A percentile compares a stretch with the other conserved stretches of the same genome.
These are phyloP conservation scores for Boehmeria nivea DNA, from an alignment of 306 rosid species.

Conservation along the genomic window DNA sequence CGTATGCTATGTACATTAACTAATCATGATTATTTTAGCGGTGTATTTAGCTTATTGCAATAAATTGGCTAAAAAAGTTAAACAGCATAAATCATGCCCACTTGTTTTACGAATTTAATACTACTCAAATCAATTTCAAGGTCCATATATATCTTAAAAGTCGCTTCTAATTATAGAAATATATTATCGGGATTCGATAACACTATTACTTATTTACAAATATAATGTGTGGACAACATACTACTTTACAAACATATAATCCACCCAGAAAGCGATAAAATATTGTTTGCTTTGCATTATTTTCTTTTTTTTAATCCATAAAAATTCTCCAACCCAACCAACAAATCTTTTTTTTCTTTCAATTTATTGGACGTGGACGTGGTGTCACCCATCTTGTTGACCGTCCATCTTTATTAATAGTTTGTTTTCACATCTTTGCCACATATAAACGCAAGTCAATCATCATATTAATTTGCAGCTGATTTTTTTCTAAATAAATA, in stretches of 20 bases:
- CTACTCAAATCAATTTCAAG: too few relatives aligned
- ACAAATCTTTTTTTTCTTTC: conserved; percentile 2
- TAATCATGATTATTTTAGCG: too few relatives aligned
- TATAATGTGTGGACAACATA: background rate
- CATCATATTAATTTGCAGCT: background rate
- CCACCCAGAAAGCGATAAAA: background rate
- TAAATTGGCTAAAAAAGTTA: too few relatives aligned
- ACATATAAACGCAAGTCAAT: background rate
- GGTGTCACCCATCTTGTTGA: background rate
- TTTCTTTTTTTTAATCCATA: background rate
- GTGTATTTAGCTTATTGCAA: too few relatives aligned
- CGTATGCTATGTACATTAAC: too few relatives aligned
- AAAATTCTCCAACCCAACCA: background rate
- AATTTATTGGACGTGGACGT: background rate
- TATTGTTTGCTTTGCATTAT: background rate
- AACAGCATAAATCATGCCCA: too few relatives aligned
- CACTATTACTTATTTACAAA: conserved; percentile 2
- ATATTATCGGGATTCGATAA: background rate
- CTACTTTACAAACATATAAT: background rate
- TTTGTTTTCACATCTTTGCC: conserved; percentile 2
- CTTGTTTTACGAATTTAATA: too few relatives aligned
- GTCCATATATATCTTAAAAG: background rate
- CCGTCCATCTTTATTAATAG: background rate
- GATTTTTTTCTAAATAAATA: background rate
- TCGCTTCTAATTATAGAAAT: background rate